Evolutionary conservation across 352 stramenopile species (phyloP).

Genomic region (Blastocystis hominis): DNA sequence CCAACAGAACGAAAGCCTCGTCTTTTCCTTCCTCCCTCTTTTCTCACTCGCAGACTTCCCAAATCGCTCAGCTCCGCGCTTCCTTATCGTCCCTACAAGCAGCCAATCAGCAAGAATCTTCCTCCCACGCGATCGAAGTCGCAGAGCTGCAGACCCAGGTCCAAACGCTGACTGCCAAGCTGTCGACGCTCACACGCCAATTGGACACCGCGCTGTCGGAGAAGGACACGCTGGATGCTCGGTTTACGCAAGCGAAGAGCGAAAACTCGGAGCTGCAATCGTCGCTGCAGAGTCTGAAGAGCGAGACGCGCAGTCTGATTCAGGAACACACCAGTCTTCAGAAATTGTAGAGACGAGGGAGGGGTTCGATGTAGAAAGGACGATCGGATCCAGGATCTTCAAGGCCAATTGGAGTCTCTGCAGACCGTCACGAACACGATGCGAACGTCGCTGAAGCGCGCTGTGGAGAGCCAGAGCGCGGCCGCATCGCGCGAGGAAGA

Average conservation of each 20-base stretch:
- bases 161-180: not conserved
- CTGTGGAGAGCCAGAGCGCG: not conserved
- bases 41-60: not conserved
- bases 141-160: not conserved
- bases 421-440: not conserved
- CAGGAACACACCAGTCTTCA: conserved; percentile 24
- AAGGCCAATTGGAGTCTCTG: not conserved
- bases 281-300: not conserved
- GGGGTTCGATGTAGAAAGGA: conserved; percentile 5
- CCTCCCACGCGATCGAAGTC: not conserved
- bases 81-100: not conserved
- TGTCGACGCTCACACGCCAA: not conserved
- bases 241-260: not conserved
- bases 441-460: not conserved
- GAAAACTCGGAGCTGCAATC: not conserved
- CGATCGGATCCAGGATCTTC: conserved; percentile 6
- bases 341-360: not conserved
- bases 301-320: not conserved
- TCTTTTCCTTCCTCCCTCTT: not conserved
- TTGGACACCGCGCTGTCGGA: not conserved
- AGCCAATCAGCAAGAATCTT: not conserved
- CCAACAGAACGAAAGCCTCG: not conserved
- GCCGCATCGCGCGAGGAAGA: not conserved
- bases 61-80: not conserved
- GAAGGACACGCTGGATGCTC: not conserved